Evolutionary conservation across 2,329 filamentous ascomycete genomes (phyloP).

Genomic region (Periconia sp.): DNA sequence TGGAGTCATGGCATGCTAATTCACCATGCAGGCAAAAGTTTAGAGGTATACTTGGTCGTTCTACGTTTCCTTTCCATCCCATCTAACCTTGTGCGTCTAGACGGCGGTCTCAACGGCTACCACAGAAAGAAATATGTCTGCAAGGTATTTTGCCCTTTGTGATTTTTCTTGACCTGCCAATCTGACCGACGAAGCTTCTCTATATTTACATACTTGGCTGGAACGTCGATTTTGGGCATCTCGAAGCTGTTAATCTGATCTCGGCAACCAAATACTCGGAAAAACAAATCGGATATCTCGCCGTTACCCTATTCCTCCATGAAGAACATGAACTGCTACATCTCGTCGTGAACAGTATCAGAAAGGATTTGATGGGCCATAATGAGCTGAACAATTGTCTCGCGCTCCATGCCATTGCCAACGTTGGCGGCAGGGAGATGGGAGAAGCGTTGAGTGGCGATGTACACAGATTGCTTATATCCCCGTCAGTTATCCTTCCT

Average conservation of each 20-base stretch:
- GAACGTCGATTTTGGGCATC: slow-evolving; percentile 98
- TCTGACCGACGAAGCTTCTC: slow-evolving; percentile 61
- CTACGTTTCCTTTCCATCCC: slow-evolving; percentile 1
- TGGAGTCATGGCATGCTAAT: slow-evolving; percentile 23
- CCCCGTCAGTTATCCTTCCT: slow-evolving; percentile 66
- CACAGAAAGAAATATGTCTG: slow-evolving; percentile 99
- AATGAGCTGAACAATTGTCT: slow-evolving; percentile 98
- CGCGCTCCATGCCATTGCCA: slow-evolving; percentile 94
- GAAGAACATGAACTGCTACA: slow-evolving; percentile 96
- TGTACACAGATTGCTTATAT: slow-evolving; percentile 91
- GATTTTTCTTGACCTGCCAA: neutral
- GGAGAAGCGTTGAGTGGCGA: slow-evolving; percentile 89
- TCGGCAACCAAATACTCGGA: slow-evolving; percentile 97
- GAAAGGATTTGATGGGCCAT: slow-evolving; percentile 90
- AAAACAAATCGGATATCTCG: slow-evolving; percentile 98
- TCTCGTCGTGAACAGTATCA: slow-evolving; percentile 96
- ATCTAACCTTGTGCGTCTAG: slow-evolving; percentile 44
- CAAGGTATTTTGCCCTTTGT: slow-evolving; percentile 61
- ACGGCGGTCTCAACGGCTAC: slow-evolving; percentile 89
- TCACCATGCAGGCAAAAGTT: slow-evolving; percentile 75
- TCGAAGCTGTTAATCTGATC: slow-evolving; percentile 97
- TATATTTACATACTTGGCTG: slow-evolving; percentile 99
- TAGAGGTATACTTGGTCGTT: slow-evolving; percentile 60
- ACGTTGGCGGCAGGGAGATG: slow-evolving; percentile 96
- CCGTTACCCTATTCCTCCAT: slow-evolving; percentile 94